phyloP scores from a whole-genome alignment of 306 rosid species.

The Hylodesmum podocarpum region DNA sequence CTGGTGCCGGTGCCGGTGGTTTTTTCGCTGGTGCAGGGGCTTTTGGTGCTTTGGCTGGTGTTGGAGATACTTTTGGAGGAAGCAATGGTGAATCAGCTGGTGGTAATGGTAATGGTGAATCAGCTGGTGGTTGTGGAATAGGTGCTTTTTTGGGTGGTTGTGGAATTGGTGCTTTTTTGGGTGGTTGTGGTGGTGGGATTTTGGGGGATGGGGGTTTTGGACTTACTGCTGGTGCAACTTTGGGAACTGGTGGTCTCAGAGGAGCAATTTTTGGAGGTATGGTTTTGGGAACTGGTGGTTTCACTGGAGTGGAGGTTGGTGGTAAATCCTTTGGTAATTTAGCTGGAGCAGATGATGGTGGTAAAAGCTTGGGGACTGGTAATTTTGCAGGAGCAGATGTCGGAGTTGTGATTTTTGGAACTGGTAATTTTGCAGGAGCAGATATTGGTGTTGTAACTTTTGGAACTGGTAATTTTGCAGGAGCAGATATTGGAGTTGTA shows the following conservation, averaged over 20 bases:
- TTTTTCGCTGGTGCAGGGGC: conserved; percentile 48
- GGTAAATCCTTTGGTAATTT: background rate
- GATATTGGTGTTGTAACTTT: background rate
- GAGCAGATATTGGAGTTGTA: conserved; percentile 21
- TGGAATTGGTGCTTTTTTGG: conserved; percentile 46
- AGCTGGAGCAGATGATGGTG: background rate
- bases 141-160: background rate
- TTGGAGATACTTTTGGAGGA: conserved; percentile 52
- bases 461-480: conserved; percentile 18
- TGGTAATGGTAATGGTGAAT: background rate
- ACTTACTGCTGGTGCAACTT: conserved; percentile 51
- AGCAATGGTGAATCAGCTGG: conserved; percentile 37
- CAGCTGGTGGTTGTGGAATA: conserved; percentile 40
- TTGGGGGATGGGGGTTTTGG: conserved; percentile 55
- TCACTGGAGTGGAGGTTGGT: background rate
- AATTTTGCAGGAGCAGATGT: background rate
- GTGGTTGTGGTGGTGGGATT: conserved; percentile 59
- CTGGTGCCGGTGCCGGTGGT: conserved; percentile 61
- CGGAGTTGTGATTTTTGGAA: background rate
- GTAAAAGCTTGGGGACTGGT: background rate
- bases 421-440: background rate
- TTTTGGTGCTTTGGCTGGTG: conserved; percentile 55
- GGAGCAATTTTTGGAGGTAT: conserved; percentile 31
- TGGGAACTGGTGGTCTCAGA: conserved; percentile 36
- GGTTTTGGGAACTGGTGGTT: background rate